Evolutionary conservation across 2,329 filamentous ascomycete species (phyloP), one percentile per base, ranked within the genome.

Genomic region (Pseudocercospora ulei): DNA sequence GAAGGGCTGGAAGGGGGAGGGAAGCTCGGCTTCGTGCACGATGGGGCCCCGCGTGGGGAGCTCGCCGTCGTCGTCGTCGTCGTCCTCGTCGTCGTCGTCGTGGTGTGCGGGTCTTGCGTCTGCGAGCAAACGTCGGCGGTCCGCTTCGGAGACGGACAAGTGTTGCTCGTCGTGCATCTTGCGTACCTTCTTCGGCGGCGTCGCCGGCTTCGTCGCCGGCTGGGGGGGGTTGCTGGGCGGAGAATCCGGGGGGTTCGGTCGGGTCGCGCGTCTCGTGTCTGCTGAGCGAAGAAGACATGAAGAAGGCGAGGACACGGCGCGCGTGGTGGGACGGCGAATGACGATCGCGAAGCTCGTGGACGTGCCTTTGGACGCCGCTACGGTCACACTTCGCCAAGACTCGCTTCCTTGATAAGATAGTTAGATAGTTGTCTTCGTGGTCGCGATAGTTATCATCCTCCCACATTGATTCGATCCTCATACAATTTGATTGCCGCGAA

Each of bases 291-390:
- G 28, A 31, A 31, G 28, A 31, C 28, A 31, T 31, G n/a, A n/a
- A n/a, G n/a, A n/a, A n/a, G n/a, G 82, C 14, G 68, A 81, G 58
- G 83, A 75, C 53, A 65, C 88, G 26, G 73, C 80, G 34, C 84
- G 73, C 52, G 77, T 86, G 56, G 70, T 71, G 30, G 64, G 68
- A 3, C 65, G 88, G 20, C 73, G 81, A 4, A 76, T 80, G 0
- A 64, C 58, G 2, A 61, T 78, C 1, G 72, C 71, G 16, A 62
- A 56, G 7, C 58, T 80, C 7, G 81, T 88, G 3, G 69, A 74
- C 23, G 62, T 64, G 17, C 82, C 79, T 56, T 88, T 87, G 59
- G 73, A n/a, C n/a, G n/a, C n/a, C n/a, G n/a, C n/a, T n/a, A n/a
- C n/a, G n/a, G n/a, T n/a, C n/a, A n/a, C n/a, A n/a, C n/a, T n/a